Evolutionary conservation across 768 basidiomycete genomes (phyloP).

Genomic region (Serendipita sp.): DNA sequence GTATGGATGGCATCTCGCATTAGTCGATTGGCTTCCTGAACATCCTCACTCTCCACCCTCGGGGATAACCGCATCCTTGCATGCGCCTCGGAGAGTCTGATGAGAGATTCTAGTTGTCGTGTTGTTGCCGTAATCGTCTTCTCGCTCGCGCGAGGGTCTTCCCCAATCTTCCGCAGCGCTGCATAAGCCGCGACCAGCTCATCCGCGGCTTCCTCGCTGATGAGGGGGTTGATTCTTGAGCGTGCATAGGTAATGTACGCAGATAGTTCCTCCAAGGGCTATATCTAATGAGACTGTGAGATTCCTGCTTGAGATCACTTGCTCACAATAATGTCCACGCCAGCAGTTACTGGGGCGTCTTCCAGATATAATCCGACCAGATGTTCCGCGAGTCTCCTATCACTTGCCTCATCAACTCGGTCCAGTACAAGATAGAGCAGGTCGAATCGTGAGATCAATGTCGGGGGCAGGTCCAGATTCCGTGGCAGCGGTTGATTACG

Average conservation of each 20-base stretch:
- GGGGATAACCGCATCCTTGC: slow-evolving; percentile 88
- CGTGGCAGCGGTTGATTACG: slow-evolving; percentile 79
- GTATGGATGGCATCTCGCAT: slow-evolving; percentile 95
- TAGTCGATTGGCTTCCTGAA: slow-evolving; percentile 79
- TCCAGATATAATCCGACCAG: slow-evolving; percentile 89
- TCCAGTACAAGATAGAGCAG: slow-evolving; percentile 91
- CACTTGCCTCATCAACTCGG: slow-evolving; percentile 76
- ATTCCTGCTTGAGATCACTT: not conserved
- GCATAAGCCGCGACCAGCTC: slow-evolving; percentile 85
- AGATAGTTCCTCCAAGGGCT: slow-evolving; percentile 83
- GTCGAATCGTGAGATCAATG: slow-evolving; percentile 95
- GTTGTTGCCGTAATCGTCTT: slow-evolving; percentile 97
- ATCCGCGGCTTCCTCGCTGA: slow-evolving; percentile 70
- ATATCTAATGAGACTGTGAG: not conserved
- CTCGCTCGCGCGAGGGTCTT: slow-evolving; percentile 75
- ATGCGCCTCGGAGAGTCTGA: slow-evolving; percentile 89
- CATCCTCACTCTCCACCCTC: slow-evolving; percentile 76
- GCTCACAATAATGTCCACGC: slow-evolving; percentile 61
- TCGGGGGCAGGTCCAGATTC: slow-evolving; percentile 96
- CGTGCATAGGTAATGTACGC: slow-evolving; percentile 93
- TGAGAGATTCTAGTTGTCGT: slow-evolving; percentile 92
- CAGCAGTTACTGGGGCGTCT: slow-evolving; percentile 52
- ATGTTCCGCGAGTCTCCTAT: slow-evolving; percentile 80
- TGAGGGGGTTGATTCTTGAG: slow-evolving; percentile 65
- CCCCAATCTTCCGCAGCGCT: slow-evolving; percentile 71